phyloP scores from a whole-genome alignment of 1,284 basidiomycete genomes.

The Leccinum subrobustum region DNA sequence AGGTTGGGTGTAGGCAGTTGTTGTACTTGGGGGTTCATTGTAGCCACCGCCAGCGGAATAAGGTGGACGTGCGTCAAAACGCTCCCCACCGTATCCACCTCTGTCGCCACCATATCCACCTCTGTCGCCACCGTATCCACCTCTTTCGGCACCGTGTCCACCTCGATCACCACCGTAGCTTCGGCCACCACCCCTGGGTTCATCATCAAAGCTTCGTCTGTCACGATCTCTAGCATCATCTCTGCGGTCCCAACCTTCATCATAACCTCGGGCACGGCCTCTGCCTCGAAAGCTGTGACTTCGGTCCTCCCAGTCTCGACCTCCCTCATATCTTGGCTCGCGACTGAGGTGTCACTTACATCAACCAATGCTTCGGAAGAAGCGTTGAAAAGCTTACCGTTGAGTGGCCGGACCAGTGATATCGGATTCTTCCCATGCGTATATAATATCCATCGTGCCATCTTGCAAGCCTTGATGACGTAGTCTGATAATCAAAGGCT shows the following conservation, averaged over 20 bases:
- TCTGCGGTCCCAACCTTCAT: slow-evolving; percentile 46
- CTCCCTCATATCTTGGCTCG: slow-evolving; percentile 33
- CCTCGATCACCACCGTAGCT: slow-evolving; percentile 32
- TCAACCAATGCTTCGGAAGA: slow-evolving; percentile 9
- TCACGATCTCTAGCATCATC: slow-evolving; percentile 49
- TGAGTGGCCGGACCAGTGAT: slow-evolving; percentile 39
- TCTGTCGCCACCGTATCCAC: too few species aligned
- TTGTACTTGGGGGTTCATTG: slow-evolving; percentile 29
- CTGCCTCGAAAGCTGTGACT: slow-evolving; percentile 40
- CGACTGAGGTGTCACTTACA: slow-evolving; percentile 15
- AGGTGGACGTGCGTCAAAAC: slow-evolving; percentile 36
- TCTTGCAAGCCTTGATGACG: slow-evolving; percentile 78
- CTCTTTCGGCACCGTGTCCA: not conserved
- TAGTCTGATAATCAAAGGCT: slow-evolving; percentile 70
- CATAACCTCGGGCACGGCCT: slow-evolving; percentile 35
- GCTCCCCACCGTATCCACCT: slow-evolving; percentile 36
- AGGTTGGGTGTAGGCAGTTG: slow-evolving; percentile 25
- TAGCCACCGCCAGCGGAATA: slow-evolving; percentile 33
- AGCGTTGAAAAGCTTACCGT: slow-evolving; percentile 23
- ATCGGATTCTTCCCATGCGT: slow-evolving; percentile 75
- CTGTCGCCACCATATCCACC: not conserved
- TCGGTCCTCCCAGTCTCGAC: slow-evolving; percentile 51
- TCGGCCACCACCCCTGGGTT: slow-evolving; percentile 38
- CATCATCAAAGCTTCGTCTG: slow-evolving; percentile 46
- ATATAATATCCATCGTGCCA: slow-evolving; percentile 84